phyloP scores from a whole-genome alignment of 371 early-diverging fungal genomes.

The Funneliformis caledonium region DNA sequence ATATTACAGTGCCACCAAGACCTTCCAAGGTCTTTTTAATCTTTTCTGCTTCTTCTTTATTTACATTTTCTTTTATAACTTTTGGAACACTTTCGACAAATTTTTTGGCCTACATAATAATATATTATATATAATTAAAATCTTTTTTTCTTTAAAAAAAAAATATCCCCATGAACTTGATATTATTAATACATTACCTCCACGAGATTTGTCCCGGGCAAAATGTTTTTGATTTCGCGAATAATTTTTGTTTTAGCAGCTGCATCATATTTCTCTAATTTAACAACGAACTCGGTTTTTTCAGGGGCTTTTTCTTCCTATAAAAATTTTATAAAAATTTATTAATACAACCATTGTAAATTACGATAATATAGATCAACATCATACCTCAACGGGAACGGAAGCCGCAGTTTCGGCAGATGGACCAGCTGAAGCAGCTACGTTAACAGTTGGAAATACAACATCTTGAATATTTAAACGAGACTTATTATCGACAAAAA shows the following conservation, averaged over 20 bases:
- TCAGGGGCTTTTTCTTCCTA: constrained; percentile 84
- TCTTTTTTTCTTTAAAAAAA: background rate
- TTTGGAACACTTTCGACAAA: constrained; percentile 98
- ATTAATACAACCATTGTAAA: background rate
- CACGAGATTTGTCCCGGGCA: constrained; percentile 92
- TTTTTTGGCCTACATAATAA: constrained; percentile 83
- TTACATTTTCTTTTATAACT: constrained; percentile 86
- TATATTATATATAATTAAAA: background rate
- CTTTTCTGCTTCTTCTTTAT: constrained; percentile 98
- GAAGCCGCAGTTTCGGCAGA: constrained; percentile 70
- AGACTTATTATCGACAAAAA: constrained; percentile 53
- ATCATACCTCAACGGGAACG: constrained; percentile 56
- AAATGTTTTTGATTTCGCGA: constrained; percentile 93
- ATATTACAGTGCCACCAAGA: constrained; percentile 87
- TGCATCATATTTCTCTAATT: constrained; percentile 95
- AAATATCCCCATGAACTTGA: background rate
- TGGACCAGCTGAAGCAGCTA: constrained; percentile 65
- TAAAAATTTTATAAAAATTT: background rate
- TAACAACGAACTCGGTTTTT: constrained; percentile 93
- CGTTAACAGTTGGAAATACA: constrained; percentile 80
- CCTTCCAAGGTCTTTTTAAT: constrained; percentile 94
- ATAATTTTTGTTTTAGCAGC: constrained; percentile 97
- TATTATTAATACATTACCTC: constrained; percentile 60
- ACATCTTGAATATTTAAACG: constrained; percentile 92
- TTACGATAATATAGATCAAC: background rate